Evolutionary conservation across 108 stramenopile species (phyloP).

Genomic region (Schizochytrium sp.): DNA sequence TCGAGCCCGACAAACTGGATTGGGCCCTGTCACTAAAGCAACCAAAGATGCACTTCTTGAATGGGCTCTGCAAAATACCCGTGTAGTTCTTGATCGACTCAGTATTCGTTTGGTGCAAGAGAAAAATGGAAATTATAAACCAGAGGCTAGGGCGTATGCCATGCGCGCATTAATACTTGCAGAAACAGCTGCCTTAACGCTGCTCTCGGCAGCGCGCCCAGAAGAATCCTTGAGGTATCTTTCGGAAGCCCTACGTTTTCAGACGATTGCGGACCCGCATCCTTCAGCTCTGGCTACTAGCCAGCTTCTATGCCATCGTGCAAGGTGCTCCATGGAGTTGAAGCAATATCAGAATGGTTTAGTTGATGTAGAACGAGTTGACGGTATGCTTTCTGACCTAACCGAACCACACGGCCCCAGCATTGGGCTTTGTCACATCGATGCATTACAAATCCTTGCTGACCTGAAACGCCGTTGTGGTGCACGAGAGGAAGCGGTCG

Average conservation of each 20-base stretch:
- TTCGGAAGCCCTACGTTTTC: background rate
- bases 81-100: background rate
- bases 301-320: constrained; percentile 24
- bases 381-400: background rate
- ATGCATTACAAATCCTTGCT: constrained; percentile 1
- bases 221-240: background rate
- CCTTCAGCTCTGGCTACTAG: background rate
- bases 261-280: background rate
- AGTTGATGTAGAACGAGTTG: background rate
- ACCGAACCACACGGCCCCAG: no score
- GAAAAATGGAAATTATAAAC: background rate
- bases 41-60: background rate
- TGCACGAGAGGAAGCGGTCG: background rate
- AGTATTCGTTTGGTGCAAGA: background rate
- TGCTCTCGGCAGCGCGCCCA: background rate
- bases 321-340: background rate
- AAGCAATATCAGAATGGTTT: background rate
- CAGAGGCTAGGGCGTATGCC: background rate
- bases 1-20: background rate
- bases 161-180: background rate
- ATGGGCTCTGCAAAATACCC: constrained; percentile 12
- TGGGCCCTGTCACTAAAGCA: background rate
- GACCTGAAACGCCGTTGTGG: background rate
- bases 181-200: background rate
- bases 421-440: background rate